A percentile compares a stretch with the other conserved stretches of the same genome.
Evolutionary conservation across 2,329 filamentous ascomycete genomes (phyloP).

Genomic region (Aspergillus quadricinctus): DNA sequence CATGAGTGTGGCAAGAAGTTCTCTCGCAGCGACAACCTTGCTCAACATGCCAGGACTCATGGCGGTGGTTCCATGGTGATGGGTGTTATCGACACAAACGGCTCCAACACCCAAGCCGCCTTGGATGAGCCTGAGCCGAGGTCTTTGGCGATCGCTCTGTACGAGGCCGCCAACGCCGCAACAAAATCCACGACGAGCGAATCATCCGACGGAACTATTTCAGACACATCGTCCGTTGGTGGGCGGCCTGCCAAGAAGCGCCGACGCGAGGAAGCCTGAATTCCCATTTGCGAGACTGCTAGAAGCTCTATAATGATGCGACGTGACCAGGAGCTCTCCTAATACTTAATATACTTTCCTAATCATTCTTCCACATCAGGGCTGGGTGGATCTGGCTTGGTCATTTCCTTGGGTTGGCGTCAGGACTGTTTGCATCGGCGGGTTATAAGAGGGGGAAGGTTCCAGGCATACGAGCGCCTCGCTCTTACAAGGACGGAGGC

Average conservation of each 20-base stretch:
- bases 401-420: conserved; percentile 31
- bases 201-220: conserved; percentile 37
- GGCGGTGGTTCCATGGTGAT: conserved; percentile 86
- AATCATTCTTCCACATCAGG: conserved; percentile 16
- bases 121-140: conserved; percentile 57
- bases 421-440: conserved; percentile 28
- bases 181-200: conserved; percentile 51
- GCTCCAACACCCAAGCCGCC: conserved; percentile 43
- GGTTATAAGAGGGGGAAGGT: conserved; percentile 13
- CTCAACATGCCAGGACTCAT: conserved; percentile 92
- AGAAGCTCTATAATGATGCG: conserved; percentile 28
- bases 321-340: conserved; percentile 38
- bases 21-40: conserved; percentile 93
- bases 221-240: conserved; percentile 31
- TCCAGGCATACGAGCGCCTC: conserved; percentile 20
- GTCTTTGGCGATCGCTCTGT: conserved; percentile 71
- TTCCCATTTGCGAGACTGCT: conserved; percentile 5
- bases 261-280: conserved; percentile 63
- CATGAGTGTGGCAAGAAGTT: conserved; percentile 99
- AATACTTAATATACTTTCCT: conserved; percentile 29
- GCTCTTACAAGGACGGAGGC: not conserved
- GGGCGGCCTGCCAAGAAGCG: conserved; percentile 67
- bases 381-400: conserved; percentile 22
- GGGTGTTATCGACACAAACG: conserved; percentile 73
- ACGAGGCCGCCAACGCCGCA: conserved; percentile 71